Percentiles rank a stretch among this genome's conserved stretches.
phyloP scores from a whole-genome alignment of 768 basidiomycete species.

The Auricularia sp. region DNA sequence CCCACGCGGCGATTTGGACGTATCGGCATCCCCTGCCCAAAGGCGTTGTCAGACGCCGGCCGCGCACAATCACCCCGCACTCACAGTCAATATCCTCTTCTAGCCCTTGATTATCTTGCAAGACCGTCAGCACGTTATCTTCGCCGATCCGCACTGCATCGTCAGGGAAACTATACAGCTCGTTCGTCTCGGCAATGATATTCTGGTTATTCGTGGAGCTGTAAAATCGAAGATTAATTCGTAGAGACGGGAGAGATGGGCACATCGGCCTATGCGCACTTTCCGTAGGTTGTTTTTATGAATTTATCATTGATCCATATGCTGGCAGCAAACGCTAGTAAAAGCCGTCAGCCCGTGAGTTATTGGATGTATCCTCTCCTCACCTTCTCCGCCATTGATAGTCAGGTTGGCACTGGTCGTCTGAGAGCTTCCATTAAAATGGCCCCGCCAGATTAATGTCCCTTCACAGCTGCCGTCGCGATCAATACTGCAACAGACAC shows the following conservation, averaged over 20 bases:
- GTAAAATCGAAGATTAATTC: background rate
- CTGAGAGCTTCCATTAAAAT: slow-evolving; percentile 38
- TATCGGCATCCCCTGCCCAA: slow-evolving; percentile 32
- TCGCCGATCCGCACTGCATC: slow-evolving; percentile 39
- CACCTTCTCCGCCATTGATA: slow-evolving; percentile 67
- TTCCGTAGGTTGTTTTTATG: slow-evolving; percentile 63
- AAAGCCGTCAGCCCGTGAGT: background rate
- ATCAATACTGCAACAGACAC: slow-evolving; percentile 2
- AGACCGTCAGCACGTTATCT: slow-evolving; percentile 70
- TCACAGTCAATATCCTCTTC: slow-evolving; percentile 47
- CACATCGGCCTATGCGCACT: slow-evolving; percentile 32
- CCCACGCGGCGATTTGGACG: slow-evolving; percentile 66
- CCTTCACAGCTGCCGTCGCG: slow-evolving; percentile 59
- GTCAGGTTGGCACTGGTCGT: slow-evolving; percentile 45
- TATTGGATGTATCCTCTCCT: slow-evolving; percentile 24
- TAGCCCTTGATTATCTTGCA: slow-evolving; percentile 70
- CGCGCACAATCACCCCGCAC: slow-evolving; percentile 9
- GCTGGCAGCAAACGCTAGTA: slow-evolving; percentile 66
- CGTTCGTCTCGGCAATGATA: slow-evolving; percentile 57
- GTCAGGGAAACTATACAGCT: slow-evolving; percentile 51
- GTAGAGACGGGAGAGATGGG: background rate
- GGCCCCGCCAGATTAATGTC: slow-evolving; percentile 70
- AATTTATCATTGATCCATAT: slow-evolving; percentile 72
- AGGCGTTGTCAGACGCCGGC: background rate
- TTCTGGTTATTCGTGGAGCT: slow-evolving; percentile 60